Base-by-base conservation (phyloP, 2,329 filamentous ascomycete species). In the Fusarium buxicola region DNA sequence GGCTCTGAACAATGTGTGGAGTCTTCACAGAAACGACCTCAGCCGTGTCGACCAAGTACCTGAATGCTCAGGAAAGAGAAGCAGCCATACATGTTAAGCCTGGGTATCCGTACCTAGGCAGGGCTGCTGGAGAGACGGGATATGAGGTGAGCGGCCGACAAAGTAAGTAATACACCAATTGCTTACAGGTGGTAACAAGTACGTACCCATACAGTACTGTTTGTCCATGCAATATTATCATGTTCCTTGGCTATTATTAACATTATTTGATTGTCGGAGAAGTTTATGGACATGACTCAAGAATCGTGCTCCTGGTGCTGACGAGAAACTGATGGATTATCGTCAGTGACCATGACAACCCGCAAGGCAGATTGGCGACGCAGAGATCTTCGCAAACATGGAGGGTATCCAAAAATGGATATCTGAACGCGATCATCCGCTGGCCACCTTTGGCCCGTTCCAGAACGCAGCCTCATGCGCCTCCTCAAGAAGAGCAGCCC, bases 401-500 rank as follows among this genome's bases (percentile, higher is more conserved):
- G 41, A 41, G 44, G 43, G 30, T 36, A 35, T 27, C 31, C 34
- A 51, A 31, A 51, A 35, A 46, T 46, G 36, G 62, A 50, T 27
- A 28, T 45, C 27, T 31, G 36, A 40, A 32, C 13, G 35, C 31
- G 21, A 48, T 41, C 31, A 21, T 16, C 35, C 25, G 24, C n/a
- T 15, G 30, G 53, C 24, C 30, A 36, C 18, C 57, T 35, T 43
- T 28, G 35, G 16, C 35, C 31, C 35, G 54, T 51, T 58, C 58
- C 28, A 62, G 58, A 62, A 63, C 48, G 35, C 36, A 63, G 48
- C 48, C 58, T 58, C 34, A 34, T 48, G 43, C 34, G 43, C 52
- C 54, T 49, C 30, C 10, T 27, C 18, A 25, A 46, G 24, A 46
- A 15, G 16, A 18, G 36, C 30, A 28, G 40, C 27, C 47, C 28